Percentiles rank a stretch among this genome's conserved stretches.
These are phyloP conservation scores for Capsaspora owczarzaki DNA, from an alignment of 78 protist genomes.

Conservation along the genomic window DNA sequence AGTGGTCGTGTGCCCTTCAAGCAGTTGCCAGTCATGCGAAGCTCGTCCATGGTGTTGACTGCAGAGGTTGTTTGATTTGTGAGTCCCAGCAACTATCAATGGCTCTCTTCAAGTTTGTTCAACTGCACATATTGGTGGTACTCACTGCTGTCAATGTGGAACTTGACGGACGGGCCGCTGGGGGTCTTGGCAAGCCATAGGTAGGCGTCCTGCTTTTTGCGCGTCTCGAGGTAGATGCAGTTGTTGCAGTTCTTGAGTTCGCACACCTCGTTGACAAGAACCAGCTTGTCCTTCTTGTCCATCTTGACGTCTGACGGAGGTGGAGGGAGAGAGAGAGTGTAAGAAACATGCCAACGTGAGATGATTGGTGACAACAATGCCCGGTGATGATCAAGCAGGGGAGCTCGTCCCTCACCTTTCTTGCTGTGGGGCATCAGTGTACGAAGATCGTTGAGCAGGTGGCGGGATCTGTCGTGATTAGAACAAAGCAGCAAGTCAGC, in stretches of 20 bases:
- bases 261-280: slow-evolving; percentile 62
- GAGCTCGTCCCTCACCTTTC: slow-evolving; percentile 15
- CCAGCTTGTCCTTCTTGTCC: slow-evolving; percentile 42
- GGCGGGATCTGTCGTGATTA: slow-evolving; percentile 25
- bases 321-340: background rate
- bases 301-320: slow-evolving; percentile 29
- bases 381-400: background rate
- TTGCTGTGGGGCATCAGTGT: slow-evolving; percentile 81
- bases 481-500: background rate
- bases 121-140: background rate
- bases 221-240: slow-evolving; percentile 68
- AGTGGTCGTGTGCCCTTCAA: slow-evolving; percentile 89
- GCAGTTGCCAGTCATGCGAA: slow-evolving; percentile 92
- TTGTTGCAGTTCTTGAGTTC: slow-evolving; percentile 63
- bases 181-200: slow-evolving; percentile 67
- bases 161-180: slow-evolving; percentile 83
- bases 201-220: slow-evolving; percentile 40
- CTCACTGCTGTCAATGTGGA: slow-evolving; percentile 64
- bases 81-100: background rate
- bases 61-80: background rate
- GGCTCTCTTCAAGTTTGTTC: background rate
- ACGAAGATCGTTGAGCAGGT: slow-evolving; percentile 65
- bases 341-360: slow-evolving; percentile 13
- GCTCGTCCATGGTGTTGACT: slow-evolving; percentile 83
- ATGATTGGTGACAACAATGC: background rate